These are phyloP conservation scores for Cyberlindnera sargentensis DNA, from an alignment of 805 yeast species.

Conservation along the genomic window DNA sequence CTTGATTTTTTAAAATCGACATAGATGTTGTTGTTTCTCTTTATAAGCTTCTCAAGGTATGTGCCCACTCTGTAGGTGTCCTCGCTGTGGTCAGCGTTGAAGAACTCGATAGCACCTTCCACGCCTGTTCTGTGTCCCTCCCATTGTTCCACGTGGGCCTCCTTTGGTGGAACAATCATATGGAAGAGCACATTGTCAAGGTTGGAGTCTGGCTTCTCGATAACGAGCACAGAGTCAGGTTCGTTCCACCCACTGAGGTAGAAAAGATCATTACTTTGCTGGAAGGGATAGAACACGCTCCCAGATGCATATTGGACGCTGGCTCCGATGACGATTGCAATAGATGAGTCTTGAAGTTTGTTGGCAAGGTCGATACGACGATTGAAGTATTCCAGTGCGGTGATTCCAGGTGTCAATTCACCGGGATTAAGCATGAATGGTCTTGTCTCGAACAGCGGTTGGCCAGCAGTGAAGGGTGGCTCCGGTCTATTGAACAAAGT, in stretches of 20 bases:
- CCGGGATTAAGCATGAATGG: conserved; percentile 71
- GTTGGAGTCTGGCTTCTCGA: conserved; percentile 53
- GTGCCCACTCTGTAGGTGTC: conserved; percentile 37
- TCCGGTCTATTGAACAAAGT: conserved; percentile 11
- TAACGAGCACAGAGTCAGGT: conserved; percentile 65
- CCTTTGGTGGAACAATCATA: conserved; percentile 81
- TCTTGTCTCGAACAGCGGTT: conserved; percentile 80
- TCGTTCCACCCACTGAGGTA: conserved; percentile 92
- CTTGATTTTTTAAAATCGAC: conserved; percentile 36
- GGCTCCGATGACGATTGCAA: conserved; percentile 71
- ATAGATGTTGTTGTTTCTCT: conserved; percentile 43
- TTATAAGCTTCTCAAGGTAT: conserved; percentile 41
- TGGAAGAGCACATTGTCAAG: conserved; percentile 56
- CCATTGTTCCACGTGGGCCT: conserved; percentile 80
- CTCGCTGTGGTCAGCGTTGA: conserved; percentile 77
- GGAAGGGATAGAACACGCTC: conserved; percentile 84
- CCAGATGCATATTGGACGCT: conserved; percentile 77
- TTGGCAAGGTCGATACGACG: conserved; percentile 58
- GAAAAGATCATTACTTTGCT: conserved; percentile 83
- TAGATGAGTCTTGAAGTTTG: conserved; percentile 51
- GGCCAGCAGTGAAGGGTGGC: conserved; percentile 53
- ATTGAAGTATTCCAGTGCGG: conserved; percentile 72
- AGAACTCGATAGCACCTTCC: conserved; percentile 71
- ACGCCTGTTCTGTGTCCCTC: conserved; percentile 90
- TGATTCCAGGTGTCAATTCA: conserved; percentile 80